phyloP scores from a whole-genome alignment of 805 yeast species.

The Ogataea methylovora region DNA sequence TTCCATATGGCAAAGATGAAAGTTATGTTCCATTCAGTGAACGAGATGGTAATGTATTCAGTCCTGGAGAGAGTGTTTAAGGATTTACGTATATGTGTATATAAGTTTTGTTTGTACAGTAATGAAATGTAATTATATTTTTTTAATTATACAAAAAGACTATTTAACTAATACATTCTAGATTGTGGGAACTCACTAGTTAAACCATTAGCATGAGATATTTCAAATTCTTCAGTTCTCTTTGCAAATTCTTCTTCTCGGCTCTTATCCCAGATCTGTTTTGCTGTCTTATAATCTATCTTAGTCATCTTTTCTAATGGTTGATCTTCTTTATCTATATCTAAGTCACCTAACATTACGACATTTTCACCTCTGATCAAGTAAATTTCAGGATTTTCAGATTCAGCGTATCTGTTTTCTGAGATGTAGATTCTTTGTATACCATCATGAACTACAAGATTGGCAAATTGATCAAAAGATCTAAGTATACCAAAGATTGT shows the following conservation, averaged over 20 bases:
- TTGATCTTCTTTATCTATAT: constrained; percentile 76
- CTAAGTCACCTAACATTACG: constrained; percentile 88
- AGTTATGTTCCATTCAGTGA: constrained; percentile 42
- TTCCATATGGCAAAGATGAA: constrained; percentile 53
- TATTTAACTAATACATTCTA: neutral
- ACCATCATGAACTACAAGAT: constrained; percentile 86
- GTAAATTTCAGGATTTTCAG: constrained; percentile 56
- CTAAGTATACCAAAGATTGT: constrained; percentile 82
- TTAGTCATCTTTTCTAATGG: constrained; percentile 50
- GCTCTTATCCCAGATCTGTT: constrained; percentile 23
- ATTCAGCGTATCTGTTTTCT: constrained; percentile 56
- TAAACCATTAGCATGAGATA: constrained; percentile 12
- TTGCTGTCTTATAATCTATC: constrained; percentile 56
- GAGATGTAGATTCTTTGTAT: constrained; percentile 72
- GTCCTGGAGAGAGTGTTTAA: constrained; percentile 1
- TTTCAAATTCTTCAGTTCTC: constrained; percentile 10
- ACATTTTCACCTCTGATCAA: constrained; percentile 95
- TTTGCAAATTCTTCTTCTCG: constrained; percentile 8
- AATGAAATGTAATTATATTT: neutral
- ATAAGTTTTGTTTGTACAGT: neutral
- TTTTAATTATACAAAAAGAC: too few relatives aligned
- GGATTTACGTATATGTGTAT: neutral
- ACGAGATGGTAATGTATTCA: constrained; percentile 19
- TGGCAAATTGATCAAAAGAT: constrained; percentile 93
- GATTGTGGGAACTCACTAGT: constrained; percentile 3